Evolutionary conservation across 768 basidiomycete species (phyloP), one percentile per base, ranked within the genome.

Genomic region (Crassisporium funariophilum): DNA sequence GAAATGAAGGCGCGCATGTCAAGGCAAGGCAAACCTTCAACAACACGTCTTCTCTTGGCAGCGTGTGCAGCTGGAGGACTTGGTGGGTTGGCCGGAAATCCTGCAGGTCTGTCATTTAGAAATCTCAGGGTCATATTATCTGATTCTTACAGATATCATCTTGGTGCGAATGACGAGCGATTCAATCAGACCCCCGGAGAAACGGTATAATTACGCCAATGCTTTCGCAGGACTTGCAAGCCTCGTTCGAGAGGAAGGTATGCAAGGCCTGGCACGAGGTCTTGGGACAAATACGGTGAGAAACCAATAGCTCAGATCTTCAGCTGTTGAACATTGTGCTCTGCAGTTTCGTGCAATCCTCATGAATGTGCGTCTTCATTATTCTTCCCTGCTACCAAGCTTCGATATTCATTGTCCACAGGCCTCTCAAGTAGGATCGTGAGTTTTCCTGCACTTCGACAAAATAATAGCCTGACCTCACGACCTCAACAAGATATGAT

Each of bases 91-190:
- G 84, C 86, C 3, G 92, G 92, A 3, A 95, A 94, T 58, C 91
- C 91, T 24, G 86, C 85, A 58, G 85, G 85, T 79, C 54, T 37
- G 69, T 65, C 34, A 35, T 36, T 29, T 39, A 23, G 48, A 21
- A 44, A 42, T 16, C 42, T 53, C 16, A 10, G 33, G 38, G 17
- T 31, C 15, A 9, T 35, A 33, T 23, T 10, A 35, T 21, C 13
- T 33, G 19, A 37, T 38, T 4, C 27, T 25, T 6, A 10, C 35
- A 79, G 88, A 91, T 62, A 83, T 91, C 44, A 56, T 90, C 5
- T 70, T 91, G 34, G 84, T 91, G 11, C 75, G 92, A 44, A 95
- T 95, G 92, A 91, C 91, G 19, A 92, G 88, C 55, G 92, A 95
- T 64, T 77, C 81, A 5, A 73, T 85, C 21, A 81, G 88, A 54